Conservation (phyloP, 306 rosid species). For the Sicyos baderoa region DNA sequence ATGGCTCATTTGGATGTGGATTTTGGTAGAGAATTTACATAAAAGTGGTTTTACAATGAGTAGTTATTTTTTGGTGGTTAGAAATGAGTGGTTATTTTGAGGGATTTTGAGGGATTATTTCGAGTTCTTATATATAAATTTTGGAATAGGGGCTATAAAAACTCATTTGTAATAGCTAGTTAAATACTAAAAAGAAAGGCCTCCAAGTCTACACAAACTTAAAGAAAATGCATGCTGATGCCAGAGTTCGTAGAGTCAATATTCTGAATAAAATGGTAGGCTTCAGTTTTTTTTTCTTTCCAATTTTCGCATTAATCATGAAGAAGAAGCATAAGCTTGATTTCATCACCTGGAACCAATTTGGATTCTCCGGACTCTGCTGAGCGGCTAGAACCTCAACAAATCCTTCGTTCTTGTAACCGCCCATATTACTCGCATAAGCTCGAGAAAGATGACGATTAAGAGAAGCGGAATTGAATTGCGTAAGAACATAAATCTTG, state of each 20-base stretch:
- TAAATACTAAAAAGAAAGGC: too few relatives aligned
- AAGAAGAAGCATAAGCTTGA: slow-evolving; percentile 10
- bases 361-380: slow-evolving; percentile 98
- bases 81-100: too few relatives aligned
- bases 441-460: slow-evolving; percentile 95
- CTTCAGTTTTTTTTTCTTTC: not conserved
- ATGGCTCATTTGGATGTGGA: too few relatives aligned
- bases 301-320: not conserved
- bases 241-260: not conserved
- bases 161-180: too few relatives aligned
- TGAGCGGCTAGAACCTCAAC: slow-evolving; percentile 99
- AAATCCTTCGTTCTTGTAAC: slow-evolving; percentile 90
- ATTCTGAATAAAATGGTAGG: not conserved
- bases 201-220: too few relatives aligned
- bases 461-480: slow-evolving; percentile 94
- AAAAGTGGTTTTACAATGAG: too few relatives aligned
- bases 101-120: too few relatives aligned
- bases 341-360: slow-evolving; percentile 88
- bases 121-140: too few relatives aligned
- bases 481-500: slow-evolving; percentile 95
- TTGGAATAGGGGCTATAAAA: too few relatives aligned
- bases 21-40: too few relatives aligned
- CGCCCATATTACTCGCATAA: slow-evolving; percentile 93
- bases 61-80: too few relatives aligned
- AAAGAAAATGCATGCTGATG: too few relatives aligned